Base-by-base conservation (phyloP, 2,329 filamentous ascomycete species). In the Conoideocrella luteorostrata region DNA sequence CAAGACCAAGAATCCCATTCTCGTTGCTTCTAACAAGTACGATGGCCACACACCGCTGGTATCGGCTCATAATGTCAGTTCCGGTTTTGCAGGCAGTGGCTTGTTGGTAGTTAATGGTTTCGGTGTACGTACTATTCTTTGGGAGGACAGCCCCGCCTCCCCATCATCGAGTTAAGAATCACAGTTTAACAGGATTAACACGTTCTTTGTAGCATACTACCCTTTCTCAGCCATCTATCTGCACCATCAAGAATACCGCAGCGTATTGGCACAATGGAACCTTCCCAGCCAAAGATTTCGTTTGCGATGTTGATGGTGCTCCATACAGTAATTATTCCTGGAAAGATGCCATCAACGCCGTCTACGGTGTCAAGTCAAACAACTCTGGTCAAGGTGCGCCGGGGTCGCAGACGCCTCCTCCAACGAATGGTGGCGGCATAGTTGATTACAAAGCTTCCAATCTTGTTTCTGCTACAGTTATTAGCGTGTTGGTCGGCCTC, bases 11-110 rank as follows among this genome's bases (percentile, higher is more conserved):
- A 59, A 58, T n/a, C 59, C 63, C 0, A 38, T 69, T 2, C 51
- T 71, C 2, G 45, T 71, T 12, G 54, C 69, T 10, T 59, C 61
- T 6, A 69, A 66, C 45, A 61, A 57, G 1, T 54, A 54, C 22
- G 68, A 71, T 29, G 24, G 24, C 15, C 17, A 32, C 10, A 42
- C 40, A 1, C 40, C 40, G 2, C 17, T 35, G 10, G 30, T 35
- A 18, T 42, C 40, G n/a, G 40, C 40, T 18, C 30, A 15, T 22
- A 42, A 42, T 36, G 40, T 42, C 32, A 35, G 21, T 17, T 26
- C 21, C 24, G 32, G 24, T n/a, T 42, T 42, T 23, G 20, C 39
- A 29, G 45, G 39, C 23, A 47, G 43, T 39, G 47, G 30, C 22
- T 22, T 42, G 12, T 20, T 42, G 29, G 26, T 28, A 7, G 26